phyloP scores from a whole-genome alignment of 305 asterid species.

The Ruellia speciosa region DNA sequence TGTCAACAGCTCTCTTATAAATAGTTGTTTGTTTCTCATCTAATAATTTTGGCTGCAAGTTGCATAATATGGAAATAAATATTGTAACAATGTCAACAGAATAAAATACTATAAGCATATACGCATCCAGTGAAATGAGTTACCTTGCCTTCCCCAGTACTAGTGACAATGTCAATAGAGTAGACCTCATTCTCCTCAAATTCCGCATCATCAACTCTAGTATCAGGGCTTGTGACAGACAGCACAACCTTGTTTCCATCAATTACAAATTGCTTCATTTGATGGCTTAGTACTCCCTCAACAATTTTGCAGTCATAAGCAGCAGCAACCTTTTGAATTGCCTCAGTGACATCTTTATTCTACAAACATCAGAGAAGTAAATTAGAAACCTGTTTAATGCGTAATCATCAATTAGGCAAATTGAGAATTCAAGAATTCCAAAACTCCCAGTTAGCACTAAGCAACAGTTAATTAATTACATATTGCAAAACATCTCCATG shows the following conservation, averaged over 20 bases:
- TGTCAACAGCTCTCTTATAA: slow-evolving; percentile 70
- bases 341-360: slow-evolving; percentile 84
- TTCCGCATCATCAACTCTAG: slow-evolving; percentile 89
- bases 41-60: slow-evolving; percentile 61
- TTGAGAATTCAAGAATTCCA: neutral
- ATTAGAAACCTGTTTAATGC: neutral
- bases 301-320: slow-evolving; percentile 95
- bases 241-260: slow-evolving; percentile 92
- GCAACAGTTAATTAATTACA: neutral
- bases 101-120: neutral
- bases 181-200: slow-evolving; percentile 97
- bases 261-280: slow-evolving; percentile 89
- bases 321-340: slow-evolving; percentile 91
- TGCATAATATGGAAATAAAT: neutral
- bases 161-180: slow-evolving; percentile 70
- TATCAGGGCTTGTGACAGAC: slow-evolving; percentile 67
- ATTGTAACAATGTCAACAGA: neutral
- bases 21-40: slow-evolving; percentile 77
- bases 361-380: slow-evolving; percentile 12
- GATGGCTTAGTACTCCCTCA: slow-evolving; percentile 94
- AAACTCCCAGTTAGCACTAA: neutral
- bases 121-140: neutral
- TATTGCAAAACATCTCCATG: neutral
- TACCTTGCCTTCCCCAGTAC: slow-evolving; percentile 95
- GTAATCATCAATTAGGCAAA: neutral